Percentiles rank a stretch among this genome's conserved stretches.
Evolutionary conservation across 2,329 filamentous ascomycete genomes (phyloP).

Genomic region (Calonectria honghensis): DNA sequence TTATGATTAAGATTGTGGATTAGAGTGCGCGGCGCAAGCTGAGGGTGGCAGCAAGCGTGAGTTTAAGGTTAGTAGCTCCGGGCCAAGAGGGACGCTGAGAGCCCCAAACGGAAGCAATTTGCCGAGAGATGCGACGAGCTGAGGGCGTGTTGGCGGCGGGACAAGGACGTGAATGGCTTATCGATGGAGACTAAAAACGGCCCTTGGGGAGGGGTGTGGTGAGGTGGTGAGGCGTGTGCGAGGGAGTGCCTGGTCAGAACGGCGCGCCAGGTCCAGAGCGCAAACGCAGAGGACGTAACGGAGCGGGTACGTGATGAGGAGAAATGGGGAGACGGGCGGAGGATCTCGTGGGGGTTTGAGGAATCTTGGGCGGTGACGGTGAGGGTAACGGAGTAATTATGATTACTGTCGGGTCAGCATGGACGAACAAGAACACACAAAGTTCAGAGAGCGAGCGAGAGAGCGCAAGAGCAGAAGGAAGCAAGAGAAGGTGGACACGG

Average conservation of each 20-base stretch:
- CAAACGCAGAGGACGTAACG: slow-evolving; percentile 11
- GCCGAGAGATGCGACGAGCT: slow-evolving; percentile 48
- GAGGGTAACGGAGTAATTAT: not conserved
- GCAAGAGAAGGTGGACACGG: slow-evolving; percentile 26
- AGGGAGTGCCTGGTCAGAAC: slow-evolving; percentile 19
- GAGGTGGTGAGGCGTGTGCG: not conserved
- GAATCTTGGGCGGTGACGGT: slow-evolving; percentile 8
- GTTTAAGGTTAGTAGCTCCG: slow-evolving; percentile 42
- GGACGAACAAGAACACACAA: not conserved
- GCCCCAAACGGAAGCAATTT: slow-evolving; percentile 44
- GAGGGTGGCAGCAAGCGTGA: slow-evolving; percentile 19
- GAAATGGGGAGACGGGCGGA: slow-evolving; percentile 17
- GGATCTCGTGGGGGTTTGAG: slow-evolving; percentile 30
- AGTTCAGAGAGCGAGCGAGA: not conserved
- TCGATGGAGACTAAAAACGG: slow-evolving; percentile 35
- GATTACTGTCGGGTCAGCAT: not conserved
- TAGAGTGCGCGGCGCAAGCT: slow-evolving; percentile 36
- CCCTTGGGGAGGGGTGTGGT: not conserved
- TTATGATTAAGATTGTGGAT: slow-evolving; percentile 43
- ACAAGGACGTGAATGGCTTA: slow-evolving; percentile 28
- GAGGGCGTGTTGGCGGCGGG: slow-evolving; percentile 35
- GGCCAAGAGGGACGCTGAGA: slow-evolving; percentile 38
- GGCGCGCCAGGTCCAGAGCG: not conserved
- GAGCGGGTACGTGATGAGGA: slow-evolving; percentile 12
- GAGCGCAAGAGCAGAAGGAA: slow-evolving; percentile 11